Evolutionary conservation across 2,329 filamentous ascomycete species (phyloP).

Genomic region (Colletotrichum paranaense): DNA sequence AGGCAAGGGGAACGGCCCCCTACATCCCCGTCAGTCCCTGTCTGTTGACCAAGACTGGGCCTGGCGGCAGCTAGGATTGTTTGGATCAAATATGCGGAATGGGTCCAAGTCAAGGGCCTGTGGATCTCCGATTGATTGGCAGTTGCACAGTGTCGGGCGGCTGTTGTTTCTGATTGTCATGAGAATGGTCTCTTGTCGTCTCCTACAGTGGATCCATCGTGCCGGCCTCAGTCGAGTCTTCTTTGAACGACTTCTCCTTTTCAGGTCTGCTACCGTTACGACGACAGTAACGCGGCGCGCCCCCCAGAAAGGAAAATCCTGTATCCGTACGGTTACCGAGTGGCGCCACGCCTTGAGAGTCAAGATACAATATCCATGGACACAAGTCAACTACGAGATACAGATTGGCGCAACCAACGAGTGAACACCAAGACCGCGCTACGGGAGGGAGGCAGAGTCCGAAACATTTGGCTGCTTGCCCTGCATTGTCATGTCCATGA

Average conservation of each 20-base stretch:
- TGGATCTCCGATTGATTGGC: conserved; percentile 35
- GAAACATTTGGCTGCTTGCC: conserved; percentile 12
- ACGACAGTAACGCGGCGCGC: background rate
- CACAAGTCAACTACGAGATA: background rate
- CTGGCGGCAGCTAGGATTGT: conserved; percentile 35
- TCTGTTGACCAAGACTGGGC: conserved; percentile 28
- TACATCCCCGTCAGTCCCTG: conserved; percentile 27
- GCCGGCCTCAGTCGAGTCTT: conserved; percentile 31
- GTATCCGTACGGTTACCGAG: background rate
- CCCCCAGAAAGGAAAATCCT: background rate
- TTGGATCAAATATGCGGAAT: conserved; percentile 34
- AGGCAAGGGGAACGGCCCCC: conserved; percentile 22
- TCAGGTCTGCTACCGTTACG: background rate
- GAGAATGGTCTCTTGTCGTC: conserved; percentile 15
- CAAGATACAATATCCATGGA: background rate
- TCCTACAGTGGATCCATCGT: conserved; percentile 16
- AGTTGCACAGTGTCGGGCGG: conserved; percentile 26
- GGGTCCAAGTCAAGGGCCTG: conserved; percentile 21
- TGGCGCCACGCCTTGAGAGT: conserved; percentile 9
- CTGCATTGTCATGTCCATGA: conserved; percentile 1
- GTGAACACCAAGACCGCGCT: conserved; percentile 7
- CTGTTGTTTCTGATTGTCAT: conserved; percentile 35
- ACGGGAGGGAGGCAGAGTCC: conserved; percentile 1
- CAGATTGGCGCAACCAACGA: conserved; percentile 1
- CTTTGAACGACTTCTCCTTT: conserved; percentile 34